Base-by-base conservation (phyloP, 2,329 filamentous ascomycete genomes). In the Pseudopyricularia javanii region DNA sequence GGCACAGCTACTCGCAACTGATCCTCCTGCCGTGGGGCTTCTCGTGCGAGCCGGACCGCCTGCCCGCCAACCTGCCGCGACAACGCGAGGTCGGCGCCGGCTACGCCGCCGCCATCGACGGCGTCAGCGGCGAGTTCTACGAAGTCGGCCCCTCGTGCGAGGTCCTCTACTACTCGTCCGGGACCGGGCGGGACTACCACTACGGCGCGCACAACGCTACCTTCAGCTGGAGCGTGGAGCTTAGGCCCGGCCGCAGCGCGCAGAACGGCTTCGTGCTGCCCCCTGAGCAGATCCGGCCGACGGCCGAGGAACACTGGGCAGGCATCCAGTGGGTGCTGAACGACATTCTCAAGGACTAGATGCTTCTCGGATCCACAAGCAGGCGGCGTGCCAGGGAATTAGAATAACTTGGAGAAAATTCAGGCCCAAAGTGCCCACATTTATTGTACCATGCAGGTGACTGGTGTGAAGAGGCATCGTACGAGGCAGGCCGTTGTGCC, bases 11-110 rank as follows among this genome's bases (percentile, higher is more conserved):
- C 65, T 69, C 70, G 14, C 76, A 81, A 58, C 68, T 72, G 51
- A 72, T 80, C 53, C 67, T 80, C 49, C 71, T 74, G 17, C 75
- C 72, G 7, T 81, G 78, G 61, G 78, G 78, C 15, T 82, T 78
- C 65, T 74, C 70, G 8, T 79, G 76, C 64, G 53, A 56, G 35
- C 49, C 58, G 24, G 59, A 58, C 9, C 55, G 56, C 7, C 57
- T 60, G 2, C 59, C 59, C 22, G 54, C 49, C n/a, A 60, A 58
- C 12, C 57, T 60, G 33, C 59, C 58, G n/a, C 55, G 57, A 34
- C 59, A 60, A 57, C 50, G 56, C 17, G 57, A 59, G 32, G 59
- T 61, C n/a, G 59, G 57, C n/a, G 53, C 54, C 11, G 70, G 73
- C 20, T 70, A 70, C 8, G 70, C 71, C 7, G 63, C 66, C 2